Conservation (phyloP, 371 early-diverging fungal genomes). For the Rhizomucor miehei region DNA sequence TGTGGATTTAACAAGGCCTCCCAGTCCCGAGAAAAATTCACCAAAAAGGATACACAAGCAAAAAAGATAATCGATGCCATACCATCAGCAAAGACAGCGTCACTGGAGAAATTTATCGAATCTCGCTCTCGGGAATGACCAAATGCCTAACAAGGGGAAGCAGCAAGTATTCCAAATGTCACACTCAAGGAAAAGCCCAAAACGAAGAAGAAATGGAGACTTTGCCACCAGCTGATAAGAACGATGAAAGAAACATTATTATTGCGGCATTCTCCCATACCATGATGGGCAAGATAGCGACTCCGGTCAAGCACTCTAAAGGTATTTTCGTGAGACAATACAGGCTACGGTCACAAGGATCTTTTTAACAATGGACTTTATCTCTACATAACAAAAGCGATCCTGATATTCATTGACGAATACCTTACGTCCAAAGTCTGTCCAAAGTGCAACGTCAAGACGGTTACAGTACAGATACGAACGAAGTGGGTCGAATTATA, state of each 20-base stretch:
- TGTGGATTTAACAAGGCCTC: constrained; percentile 13
- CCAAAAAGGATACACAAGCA: neutral
- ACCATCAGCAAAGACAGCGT: constrained; percentile 1
- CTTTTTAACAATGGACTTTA: neutral
- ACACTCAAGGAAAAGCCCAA: neutral
- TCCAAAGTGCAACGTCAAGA: too few relatives aligned
- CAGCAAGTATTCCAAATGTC: neutral
- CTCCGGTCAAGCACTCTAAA: neutral
- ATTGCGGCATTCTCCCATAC: neutral
- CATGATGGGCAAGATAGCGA: neutral
- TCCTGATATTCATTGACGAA: neutral
- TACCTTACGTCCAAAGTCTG: neutral
- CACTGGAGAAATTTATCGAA: neutral
- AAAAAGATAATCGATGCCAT: constrained; percentile 8
- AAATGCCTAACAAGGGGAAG: constrained; percentile 1
- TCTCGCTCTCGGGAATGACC: neutral
- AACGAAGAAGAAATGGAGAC: neutral
- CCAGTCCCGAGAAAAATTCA: neutral
- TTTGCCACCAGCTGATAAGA: too few relatives aligned
- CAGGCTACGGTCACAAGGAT: neutral
- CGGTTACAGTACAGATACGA: neutral
- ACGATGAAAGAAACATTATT: neutral
- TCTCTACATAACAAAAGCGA: neutral
- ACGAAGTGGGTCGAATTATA: neutral
- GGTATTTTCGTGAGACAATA: neutral